phyloP scores from a whole-genome alignment of 1,139 yeast species.

The Suhomyces yuchorum region DNA sequence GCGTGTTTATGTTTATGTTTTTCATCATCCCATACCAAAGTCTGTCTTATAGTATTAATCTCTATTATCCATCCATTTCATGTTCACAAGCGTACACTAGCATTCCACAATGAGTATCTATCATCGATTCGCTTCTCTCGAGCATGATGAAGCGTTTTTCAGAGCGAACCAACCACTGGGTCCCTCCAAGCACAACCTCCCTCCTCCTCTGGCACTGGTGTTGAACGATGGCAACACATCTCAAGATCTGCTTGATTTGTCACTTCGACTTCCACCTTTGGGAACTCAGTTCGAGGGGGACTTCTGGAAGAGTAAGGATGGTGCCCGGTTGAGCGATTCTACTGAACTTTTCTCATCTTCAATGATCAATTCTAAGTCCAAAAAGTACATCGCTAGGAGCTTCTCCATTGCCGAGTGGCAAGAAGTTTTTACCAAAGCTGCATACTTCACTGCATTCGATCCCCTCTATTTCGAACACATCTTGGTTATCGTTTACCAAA shows the following conservation, averaged over 20 bases:
- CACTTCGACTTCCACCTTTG: constrained; percentile 9
- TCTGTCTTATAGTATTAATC: not conserved
- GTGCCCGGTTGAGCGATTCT: constrained; percentile 2
- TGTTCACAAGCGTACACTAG: not conserved
- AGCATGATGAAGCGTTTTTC: constrained; percentile 33
- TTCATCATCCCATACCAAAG: constrained; percentile 4
- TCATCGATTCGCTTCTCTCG: constrained; percentile 43
- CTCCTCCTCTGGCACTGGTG: constrained; percentile 3
- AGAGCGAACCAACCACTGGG: constrained; percentile 5
- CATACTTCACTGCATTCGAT: constrained; percentile 58
- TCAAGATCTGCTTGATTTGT: not conserved
- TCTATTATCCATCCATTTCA: not conserved
- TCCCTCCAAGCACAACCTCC: not conserved
- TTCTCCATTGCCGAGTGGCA: constrained; percentile 34
- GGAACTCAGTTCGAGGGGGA: constrained; percentile 12
- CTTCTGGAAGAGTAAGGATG: constrained; percentile 9
- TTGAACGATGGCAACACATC: not conserved
- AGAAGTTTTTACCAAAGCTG: constrained; percentile 51
- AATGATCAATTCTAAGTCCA: not conserved
- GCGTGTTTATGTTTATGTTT: constrained; percentile 11
- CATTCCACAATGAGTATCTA: constrained; percentile 30
- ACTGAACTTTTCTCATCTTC: not conserved
- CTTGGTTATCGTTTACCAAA: constrained; percentile 55
- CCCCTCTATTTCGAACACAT: constrained; percentile 52
- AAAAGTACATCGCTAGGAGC: no score